Percentiles rank a stretch among this genome's conserved stretches.
Conservation (phyloP, 2,329 filamentous ascomycete species). For the Lasiodiplodia hormozganensis region DNA sequence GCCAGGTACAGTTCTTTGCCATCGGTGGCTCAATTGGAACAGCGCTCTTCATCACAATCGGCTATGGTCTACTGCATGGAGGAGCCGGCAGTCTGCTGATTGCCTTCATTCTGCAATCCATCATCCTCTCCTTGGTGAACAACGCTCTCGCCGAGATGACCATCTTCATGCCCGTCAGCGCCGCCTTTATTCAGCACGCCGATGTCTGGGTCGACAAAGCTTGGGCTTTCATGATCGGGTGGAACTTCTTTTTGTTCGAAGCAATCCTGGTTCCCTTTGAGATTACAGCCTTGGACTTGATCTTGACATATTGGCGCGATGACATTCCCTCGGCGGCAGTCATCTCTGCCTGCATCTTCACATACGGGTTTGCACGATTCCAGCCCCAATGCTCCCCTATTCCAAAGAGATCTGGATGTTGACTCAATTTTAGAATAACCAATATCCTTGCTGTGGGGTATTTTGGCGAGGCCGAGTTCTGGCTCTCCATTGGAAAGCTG, state of each 20-base stretch:
- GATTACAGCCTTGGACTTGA: conserved; percentile 73
- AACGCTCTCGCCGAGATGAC: conserved; percentile 69
- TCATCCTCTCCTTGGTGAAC: not conserved
- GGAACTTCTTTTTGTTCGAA: conserved; percentile 76
- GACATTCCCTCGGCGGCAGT: conserved; percentile 68
- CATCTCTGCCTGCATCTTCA: conserved; percentile 66
- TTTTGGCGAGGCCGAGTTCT: conserved; percentile 81
- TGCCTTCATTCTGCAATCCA: conserved; percentile 69
- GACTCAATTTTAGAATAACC: not conserved
- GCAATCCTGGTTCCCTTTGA: conserved; percentile 77
- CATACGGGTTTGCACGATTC: conserved; percentile 65
- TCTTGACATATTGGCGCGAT: conserved; percentile 76
- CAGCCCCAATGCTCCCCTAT: too few species aligned
- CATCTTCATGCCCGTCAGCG: conserved; percentile 76
- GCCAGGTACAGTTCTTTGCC: conserved; percentile 16
- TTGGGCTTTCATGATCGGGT: conserved; percentile 77
- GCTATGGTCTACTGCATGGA: conserved; percentile 25
- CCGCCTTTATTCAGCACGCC: conserved; percentile 78
- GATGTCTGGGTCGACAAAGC: conserved; percentile 75
- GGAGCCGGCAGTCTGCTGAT: conserved; percentile 58
- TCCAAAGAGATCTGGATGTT: too few species aligned
- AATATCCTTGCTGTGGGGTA: conserved; percentile 70
- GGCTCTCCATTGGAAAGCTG: conserved; percentile 74
- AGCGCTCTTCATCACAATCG: conserved; percentile 30
- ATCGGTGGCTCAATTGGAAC: conserved; percentile 29